Evolutionary conservation across 768 basidiomycete genomes (phyloP).

Genomic region (Xerocomellus intermedius): DNA sequence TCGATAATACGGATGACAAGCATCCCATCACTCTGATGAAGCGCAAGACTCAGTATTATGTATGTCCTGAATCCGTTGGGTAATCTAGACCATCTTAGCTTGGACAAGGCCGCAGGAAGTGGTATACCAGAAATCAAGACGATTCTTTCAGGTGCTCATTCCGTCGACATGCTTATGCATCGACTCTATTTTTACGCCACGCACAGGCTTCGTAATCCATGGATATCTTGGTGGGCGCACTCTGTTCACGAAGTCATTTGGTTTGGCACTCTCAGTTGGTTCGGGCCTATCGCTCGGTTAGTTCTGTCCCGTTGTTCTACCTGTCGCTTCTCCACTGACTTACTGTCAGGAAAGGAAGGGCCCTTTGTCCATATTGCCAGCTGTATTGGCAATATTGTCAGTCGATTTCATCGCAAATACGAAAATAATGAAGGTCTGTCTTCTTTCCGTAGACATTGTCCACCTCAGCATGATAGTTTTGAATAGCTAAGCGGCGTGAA

Average conservation of each 20-base stretch:
- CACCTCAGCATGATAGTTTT: neutral
- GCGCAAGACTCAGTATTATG: constrained; percentile 82
- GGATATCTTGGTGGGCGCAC: constrained; percentile 93
- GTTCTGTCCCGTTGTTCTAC: constrained; percentile 13
- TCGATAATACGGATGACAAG: constrained; percentile 34
- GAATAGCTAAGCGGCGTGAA: constrained; percentile 84
- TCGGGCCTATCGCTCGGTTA: constrained; percentile 84
- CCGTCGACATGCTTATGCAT: constrained; percentile 1
- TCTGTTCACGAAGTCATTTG: constrained; percentile 86
- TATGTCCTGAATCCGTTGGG: constrained; percentile 38
- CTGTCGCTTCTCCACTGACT: neutral
- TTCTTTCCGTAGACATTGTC: neutral
- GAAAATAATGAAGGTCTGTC: constrained; percentile 88
- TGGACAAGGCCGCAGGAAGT: constrained; percentile 79
- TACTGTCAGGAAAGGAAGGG: constrained; percentile 56
- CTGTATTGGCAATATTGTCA: constrained; percentile 91
- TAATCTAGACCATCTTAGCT: constrained; percentile 10
- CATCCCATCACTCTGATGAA: constrained; percentile 34
- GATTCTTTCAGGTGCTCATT: constrained; percentile 68
- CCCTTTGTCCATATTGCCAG: constrained; percentile 91
- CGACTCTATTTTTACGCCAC: constrained; percentile 7
- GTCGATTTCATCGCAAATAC: constrained; percentile 82
- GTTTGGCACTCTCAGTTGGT: constrained; percentile 86
- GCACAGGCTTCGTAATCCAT: constrained; percentile 87
- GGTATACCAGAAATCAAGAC: constrained; percentile 98